A percentile compares a stretch with the other conserved stretches of the same genome.
Evolutionary conservation across 2,329 filamentous ascomycete genomes (phyloP).

Genomic region (Verticillium longisporum): DNA sequence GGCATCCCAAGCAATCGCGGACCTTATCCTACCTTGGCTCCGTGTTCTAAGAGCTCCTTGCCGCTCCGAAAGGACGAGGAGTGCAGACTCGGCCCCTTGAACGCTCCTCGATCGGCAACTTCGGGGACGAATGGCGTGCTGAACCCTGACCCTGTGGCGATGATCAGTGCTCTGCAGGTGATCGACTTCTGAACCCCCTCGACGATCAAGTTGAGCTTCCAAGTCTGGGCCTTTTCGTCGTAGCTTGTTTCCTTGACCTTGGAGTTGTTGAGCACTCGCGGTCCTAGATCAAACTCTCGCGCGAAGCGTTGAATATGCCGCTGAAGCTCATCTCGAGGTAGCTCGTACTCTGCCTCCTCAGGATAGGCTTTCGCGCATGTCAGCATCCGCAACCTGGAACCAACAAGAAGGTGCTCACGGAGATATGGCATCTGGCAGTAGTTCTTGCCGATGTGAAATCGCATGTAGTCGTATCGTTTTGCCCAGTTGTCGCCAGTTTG

Average conservation of each 20-base stretch:
- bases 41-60: conserved; percentile 10
- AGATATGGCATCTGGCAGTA: conserved; percentile 27
- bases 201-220: conserved; percentile 14
- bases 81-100: conserved; percentile 18
- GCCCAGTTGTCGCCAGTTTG: conserved; percentile 31
- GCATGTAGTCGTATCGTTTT: conserved; percentile 27
- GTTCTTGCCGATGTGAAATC: conserved; percentile 30
- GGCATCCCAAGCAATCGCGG: conserved; percentile 2
- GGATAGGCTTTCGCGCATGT: conserved; percentile 7
- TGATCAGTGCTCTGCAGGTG: conserved; percentile 16
- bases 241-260: conserved; percentile 18
- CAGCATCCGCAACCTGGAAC: neutral
- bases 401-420: neutral
- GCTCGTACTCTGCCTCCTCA: conserved; percentile 10
- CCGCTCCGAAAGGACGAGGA: conserved; percentile 16
- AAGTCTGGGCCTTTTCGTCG: conserved; percentile 12
- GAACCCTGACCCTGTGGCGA: conserved; percentile 18
- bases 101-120: conserved; percentile 12
- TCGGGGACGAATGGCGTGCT: conserved; percentile 15
- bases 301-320: conserved; percentile 18
- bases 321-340: conserved; percentile 17
- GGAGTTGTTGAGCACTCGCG: conserved; percentile 17
- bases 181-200: neutral
- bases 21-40: conserved; percentile 7
- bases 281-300: conserved; percentile 18